A percentile compares a stretch with the other conserved stretches of the same genome.
Conservation (phyloP, 495 filamentous ascomycete species). For the Letharia columbiana region DNA sequence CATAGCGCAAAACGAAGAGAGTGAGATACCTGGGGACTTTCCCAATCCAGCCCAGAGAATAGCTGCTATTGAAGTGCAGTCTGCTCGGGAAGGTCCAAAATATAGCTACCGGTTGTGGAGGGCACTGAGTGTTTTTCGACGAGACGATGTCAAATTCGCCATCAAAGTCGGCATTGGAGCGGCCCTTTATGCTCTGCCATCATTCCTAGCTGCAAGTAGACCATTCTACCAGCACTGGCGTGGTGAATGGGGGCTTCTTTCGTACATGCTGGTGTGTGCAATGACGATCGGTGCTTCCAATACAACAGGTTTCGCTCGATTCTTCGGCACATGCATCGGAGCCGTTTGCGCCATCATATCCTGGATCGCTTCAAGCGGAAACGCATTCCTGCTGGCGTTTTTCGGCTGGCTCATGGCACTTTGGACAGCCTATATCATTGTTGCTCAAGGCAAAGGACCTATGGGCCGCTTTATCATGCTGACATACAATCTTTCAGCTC, state of each 20-base stretch:
- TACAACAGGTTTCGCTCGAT: conserved; percentile 77
- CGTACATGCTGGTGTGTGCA: conserved; percentile 95
- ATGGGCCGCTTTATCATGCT: conserved; percentile 88
- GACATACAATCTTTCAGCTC: conserved; percentile 91
- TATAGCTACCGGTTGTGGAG: conserved; percentile 51
- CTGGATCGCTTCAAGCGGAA: conserved; percentile 66
- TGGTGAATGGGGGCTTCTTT: conserved; percentile 92
- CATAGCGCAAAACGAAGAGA: conserved; percentile 18
- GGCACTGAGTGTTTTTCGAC: conserved; percentile 48
- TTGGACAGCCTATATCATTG: conserved; percentile 80
- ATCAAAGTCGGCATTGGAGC: conserved; percentile 90
- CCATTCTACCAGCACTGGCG: conserved; percentile 81
- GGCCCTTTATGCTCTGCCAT: conserved; percentile 72
- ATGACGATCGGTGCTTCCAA: conserved; percentile 97
- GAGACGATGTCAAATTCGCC: conserved; percentile 68
- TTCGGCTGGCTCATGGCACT: conserved; percentile 74
- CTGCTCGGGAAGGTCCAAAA: conserved; percentile 19
- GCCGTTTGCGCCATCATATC: conserved; percentile 63
- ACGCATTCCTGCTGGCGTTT: conserved; percentile 62
- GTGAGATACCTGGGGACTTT: conserved; percentile 12
- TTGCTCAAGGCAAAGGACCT: conserved; percentile 74
- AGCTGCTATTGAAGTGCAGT: conserved; percentile 17
- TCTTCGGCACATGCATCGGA: conserved; percentile 80
- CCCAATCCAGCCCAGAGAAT: conserved; percentile 19
- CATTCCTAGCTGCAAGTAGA: conserved; percentile 70